phyloP scores from a whole-genome alignment of 2,329 filamentous ascomycete species.

The Colletotrichum navitas region DNA sequence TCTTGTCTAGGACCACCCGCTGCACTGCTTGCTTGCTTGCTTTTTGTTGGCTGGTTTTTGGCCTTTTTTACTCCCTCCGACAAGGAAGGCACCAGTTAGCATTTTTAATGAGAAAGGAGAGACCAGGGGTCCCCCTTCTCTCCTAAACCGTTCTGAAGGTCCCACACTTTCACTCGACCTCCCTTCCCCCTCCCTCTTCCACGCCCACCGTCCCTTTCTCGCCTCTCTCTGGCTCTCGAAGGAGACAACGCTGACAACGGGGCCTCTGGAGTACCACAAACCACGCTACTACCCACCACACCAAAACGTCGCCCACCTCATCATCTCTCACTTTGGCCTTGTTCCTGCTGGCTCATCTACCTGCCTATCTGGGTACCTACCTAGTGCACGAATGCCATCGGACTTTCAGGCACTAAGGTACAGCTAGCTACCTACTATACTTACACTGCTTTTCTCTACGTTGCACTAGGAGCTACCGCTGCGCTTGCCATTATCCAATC shows the following conservation, averaged over 20 bases:
- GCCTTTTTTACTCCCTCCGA: slow-evolving; percentile 4
- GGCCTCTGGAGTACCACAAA: slow-evolving; percentile 31
- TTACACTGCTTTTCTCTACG: slow-evolving; percentile 2
- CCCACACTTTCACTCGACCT: slow-evolving; percentile 22
- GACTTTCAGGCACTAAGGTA: slow-evolving; percentile 1
- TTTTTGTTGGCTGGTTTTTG: background rate
- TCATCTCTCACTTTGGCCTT: background rate
- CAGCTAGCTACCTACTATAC: slow-evolving; percentile 7
- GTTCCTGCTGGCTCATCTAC: slow-evolving; percentile 1
- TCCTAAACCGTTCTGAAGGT: slow-evolving; percentile 37
- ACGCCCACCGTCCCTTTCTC: background rate
- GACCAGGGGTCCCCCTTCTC: slow-evolving; percentile 35
- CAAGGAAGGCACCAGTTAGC: slow-evolving; percentile 29
- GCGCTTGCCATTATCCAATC: slow-evolving; percentile 10
- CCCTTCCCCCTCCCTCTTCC: slow-evolving; percentile 18
- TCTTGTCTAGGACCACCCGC: background rate
- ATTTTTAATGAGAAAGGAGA: slow-evolving; percentile 36
- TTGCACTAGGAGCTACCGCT: slow-evolving; percentile 4
- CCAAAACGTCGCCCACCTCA: background rate
- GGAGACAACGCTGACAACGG: slow-evolving; percentile 20
- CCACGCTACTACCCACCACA: slow-evolving; percentile 25
- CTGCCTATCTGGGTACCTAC: background rate
- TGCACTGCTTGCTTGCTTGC: slow-evolving; percentile 11
- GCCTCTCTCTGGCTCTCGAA: slow-evolving; percentile 3
- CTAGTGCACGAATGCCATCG: background rate